These are phyloP conservation scores for Chrysophaeum taylorii DNA, from an alignment of 352 stramenopile genomes.

Conservation along the genomic window DNA sequence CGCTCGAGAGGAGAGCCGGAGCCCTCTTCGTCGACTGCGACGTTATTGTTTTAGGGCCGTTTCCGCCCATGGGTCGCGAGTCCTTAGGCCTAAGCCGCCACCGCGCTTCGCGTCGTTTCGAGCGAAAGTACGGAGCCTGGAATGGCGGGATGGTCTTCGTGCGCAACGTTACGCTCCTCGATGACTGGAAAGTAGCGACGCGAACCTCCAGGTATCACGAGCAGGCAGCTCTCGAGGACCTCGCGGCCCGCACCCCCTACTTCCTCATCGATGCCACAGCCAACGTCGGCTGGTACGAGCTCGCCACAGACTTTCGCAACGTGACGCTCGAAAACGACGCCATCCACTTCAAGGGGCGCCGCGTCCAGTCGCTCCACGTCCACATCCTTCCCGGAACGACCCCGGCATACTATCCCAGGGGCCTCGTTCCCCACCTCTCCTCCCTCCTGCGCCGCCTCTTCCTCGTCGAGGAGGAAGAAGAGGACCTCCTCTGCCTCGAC, in stretches of 20 bases:
- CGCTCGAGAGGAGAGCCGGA: background rate
- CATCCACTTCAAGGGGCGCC: too few relatives aligned
- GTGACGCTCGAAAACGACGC: too few relatives aligned
- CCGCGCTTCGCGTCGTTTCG: too few relatives aligned
- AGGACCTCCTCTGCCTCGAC: too few relatives aligned
- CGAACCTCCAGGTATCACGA: background rate
- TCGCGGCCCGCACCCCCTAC: background rate
- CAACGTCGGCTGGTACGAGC: background rate
- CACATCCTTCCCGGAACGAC: too few relatives aligned
- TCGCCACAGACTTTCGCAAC: too few relatives aligned
- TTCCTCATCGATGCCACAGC: background rate
- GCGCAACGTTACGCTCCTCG: background rate
- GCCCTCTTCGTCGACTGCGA: background rate
- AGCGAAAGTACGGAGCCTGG: background rate
- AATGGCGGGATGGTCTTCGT: background rate
- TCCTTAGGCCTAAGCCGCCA: background rate
- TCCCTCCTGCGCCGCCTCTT: too few relatives aligned
- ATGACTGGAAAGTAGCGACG: background rate
- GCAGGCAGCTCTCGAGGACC: background rate
- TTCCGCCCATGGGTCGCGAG: background rate
- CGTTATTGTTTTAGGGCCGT: background rate
- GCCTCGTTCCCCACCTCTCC: too few relatives aligned
- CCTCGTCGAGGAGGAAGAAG: too few relatives aligned
- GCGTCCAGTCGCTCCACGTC: too few relatives aligned
- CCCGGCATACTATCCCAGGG: too few relatives aligned